Evolutionary conservation across 2,329 filamentous ascomycete species (phyloP).

Genomic region (Zalaria obscura): DNA sequence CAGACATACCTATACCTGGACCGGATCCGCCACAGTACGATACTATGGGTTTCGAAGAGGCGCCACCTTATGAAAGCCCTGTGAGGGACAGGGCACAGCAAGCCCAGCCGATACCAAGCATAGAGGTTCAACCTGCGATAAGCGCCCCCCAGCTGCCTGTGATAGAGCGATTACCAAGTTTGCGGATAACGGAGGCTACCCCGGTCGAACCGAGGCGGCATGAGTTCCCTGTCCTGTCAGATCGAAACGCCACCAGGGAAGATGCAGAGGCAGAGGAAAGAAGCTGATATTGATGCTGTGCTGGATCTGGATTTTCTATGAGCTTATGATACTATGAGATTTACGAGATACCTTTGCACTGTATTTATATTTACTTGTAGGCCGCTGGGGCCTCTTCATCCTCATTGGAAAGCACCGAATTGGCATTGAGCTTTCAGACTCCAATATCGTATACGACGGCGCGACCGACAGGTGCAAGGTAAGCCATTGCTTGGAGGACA

Average conservation of each 20-base stretch:
- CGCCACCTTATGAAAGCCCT: constrained; percentile 26
- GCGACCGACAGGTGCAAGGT: too few species aligned
- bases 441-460: too few species aligned
- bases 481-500: too few species aligned
- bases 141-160: constrained; percentile 19
- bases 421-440: too few species aligned
- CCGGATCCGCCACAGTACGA: constrained; percentile 21
- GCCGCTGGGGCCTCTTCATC: too few species aligned
- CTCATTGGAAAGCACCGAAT: too few species aligned
- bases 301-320: background rate
- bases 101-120: constrained; percentile 2
- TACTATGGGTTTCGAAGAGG: constrained; percentile 25
- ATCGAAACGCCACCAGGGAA: background rate
- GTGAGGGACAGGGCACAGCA: background rate
- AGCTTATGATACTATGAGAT: too few species aligned
- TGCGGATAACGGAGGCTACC: constrained; percentile 26
- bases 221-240: background rate
- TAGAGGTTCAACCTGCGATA: constrained; percentile 5
- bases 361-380: too few species aligned
- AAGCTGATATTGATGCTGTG: background rate
- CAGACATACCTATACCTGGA: constrained; percentile 14
- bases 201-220: constrained; percentile 12
- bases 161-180: constrained; percentile 27
- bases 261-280: background rate
- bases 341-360: too few species aligned